Evolutionary conservation across 306 rosid species (phyloP).

Genomic region (Ammopiptanthus mongolicus): DNA sequence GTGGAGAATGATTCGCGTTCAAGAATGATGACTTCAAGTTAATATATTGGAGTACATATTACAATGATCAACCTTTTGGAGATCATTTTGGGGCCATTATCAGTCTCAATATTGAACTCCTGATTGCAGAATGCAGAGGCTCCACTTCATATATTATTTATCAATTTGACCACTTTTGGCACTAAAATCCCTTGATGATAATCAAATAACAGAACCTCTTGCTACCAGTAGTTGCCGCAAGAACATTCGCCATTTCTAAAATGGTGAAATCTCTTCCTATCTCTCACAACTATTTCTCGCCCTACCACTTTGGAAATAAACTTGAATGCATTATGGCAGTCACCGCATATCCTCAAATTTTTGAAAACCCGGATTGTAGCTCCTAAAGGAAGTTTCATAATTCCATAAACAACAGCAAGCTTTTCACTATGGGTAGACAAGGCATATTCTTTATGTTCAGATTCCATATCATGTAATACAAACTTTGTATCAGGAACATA

Average conservation of each 20-base stretch:
- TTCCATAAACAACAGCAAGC: constrained; percentile 49
- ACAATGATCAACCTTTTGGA: constrained; percentile 14
- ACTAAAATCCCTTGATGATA: constrained; percentile 5
- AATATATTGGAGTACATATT: too few species aligned
- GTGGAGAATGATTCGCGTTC: too few species aligned
- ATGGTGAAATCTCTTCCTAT: constrained; percentile 46
- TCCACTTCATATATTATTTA: constrained; percentile 12
- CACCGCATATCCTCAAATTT: constrained; percentile 46
- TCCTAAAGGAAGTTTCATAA: constrained; percentile 46
- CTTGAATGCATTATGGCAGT: constrained; percentile 52
- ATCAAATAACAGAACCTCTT: constrained; percentile 14
- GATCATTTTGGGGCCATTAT: constrained; percentile 10
- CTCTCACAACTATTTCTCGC: constrained; percentile 49
- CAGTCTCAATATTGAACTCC: constrained; percentile 12
- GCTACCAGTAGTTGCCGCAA: constrained; percentile 50
- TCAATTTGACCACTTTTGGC: background rate
- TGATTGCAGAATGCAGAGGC: background rate
- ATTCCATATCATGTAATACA: constrained; percentile 49
- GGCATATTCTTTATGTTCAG: constrained; percentile 42
- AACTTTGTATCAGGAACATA: constrained; percentile 45
- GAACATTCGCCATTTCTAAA: constrained; percentile 48
- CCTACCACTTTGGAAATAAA: constrained; percentile 38
- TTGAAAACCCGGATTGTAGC: constrained; percentile 48
- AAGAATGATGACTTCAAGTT: too few species aligned
- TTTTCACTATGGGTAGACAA: constrained; percentile 50